Evolutionary conservation across 768 basidiomycete genomes (phyloP).

Genomic region (Trametes elegans): DNA sequence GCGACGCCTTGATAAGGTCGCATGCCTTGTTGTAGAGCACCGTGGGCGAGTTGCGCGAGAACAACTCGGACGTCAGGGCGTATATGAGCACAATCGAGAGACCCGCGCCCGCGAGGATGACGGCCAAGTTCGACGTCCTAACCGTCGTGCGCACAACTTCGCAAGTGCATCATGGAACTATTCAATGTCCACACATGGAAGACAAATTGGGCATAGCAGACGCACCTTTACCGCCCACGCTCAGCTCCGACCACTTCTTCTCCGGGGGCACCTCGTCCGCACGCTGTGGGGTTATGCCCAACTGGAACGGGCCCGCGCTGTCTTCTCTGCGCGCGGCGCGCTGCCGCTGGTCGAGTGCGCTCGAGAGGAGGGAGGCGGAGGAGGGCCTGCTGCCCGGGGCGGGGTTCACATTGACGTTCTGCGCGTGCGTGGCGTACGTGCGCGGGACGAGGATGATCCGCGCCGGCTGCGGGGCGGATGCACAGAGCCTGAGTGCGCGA

Average conservation of each 20-base stretch:
- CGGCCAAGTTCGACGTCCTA: conserved; percentile 48
- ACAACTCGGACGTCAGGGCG: conserved; percentile 78
- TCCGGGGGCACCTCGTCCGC: conserved; percentile 51
- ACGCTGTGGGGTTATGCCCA: conserved; percentile 62
- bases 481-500: conserved; percentile 3
- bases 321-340: conserved; percentile 44
- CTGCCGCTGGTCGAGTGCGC: conserved; percentile 62
- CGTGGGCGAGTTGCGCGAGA: conserved; percentile 86
- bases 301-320: conserved; percentile 73
- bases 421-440: conserved; percentile 45
- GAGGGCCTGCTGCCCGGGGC: conserved; percentile 20
- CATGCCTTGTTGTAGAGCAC: conserved; percentile 68
- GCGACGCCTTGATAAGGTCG: conserved; percentile 46
- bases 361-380: conserved; percentile 50
- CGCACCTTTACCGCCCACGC: conserved; percentile 71
- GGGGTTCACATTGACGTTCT: conserved; percentile 10
- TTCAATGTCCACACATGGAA: no score
- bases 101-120: conserved; percentile 75
- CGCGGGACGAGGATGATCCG: not conserved
- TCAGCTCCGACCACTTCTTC: conserved; percentile 80
- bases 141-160: conserved; percentile 54
- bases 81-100: conserved; percentile 74
- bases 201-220: no score
- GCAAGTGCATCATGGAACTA: not conserved
- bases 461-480: not conserved